These are phyloP conservation scores for Neostapfia colusana DNA, from an alignment of 176 grass and related monocot species.

Conservation along the genomic window DNA sequence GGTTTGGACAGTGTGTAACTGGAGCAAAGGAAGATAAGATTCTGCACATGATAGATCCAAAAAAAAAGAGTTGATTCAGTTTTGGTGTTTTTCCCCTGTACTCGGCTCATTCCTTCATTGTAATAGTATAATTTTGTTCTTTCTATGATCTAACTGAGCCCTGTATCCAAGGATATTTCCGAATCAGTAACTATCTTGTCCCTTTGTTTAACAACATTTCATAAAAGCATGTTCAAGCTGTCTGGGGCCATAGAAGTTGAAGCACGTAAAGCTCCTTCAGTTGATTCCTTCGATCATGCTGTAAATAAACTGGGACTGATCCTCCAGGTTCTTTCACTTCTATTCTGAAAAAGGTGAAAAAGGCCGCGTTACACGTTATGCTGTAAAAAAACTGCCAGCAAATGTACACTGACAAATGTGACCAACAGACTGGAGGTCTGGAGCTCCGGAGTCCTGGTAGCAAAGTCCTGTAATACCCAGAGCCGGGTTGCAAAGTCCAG, in stretches of 20 bases:
- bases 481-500: background rate
- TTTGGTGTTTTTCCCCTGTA: background rate
- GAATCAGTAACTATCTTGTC: background rate
- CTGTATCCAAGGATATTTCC: background rate
- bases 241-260: background rate
- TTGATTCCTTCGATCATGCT: conserved; percentile 8
- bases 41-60: background rate
- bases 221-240: background rate
- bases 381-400: conserved; percentile 8
- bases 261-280: background rate
- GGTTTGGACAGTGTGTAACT: conserved; percentile 28
- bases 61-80: background rate
- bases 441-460: conserved; percentile 3
- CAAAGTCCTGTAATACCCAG: background rate
- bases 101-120: conserved; percentile 9
- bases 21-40: conserved; percentile 35
- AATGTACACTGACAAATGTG: background rate
- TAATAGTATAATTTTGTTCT: background rate
- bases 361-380: conserved; percentile 8
- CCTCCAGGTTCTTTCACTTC: conserved; percentile 36
- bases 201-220: background rate
- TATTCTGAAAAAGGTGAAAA: conserved; percentile 39
- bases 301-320: conserved; percentile 4
- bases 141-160: conserved; percentile 5
- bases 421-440: background rate